Conservation (phyloP, 1,284 basidiomycete species). For the Polyporus tsugae region DNA sequence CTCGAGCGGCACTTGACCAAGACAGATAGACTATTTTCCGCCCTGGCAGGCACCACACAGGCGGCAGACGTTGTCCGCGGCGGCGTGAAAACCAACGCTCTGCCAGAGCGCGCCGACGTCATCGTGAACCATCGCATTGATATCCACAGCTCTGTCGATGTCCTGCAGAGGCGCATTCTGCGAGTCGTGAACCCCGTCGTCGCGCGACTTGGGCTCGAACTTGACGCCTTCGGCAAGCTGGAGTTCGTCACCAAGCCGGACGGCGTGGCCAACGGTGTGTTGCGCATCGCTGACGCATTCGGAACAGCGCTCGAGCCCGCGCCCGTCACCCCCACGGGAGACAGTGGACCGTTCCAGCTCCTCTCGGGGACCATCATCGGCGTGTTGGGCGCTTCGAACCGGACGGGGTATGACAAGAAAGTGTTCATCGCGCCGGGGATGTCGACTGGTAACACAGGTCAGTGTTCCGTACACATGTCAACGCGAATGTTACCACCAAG, state of each 20-base stretch:
- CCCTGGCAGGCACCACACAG: constrained; percentile 70
- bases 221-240: constrained; percentile 55
- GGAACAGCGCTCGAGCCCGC: constrained; percentile 59
- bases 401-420: constrained; percentile 41
- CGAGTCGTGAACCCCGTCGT: constrained; percentile 52
- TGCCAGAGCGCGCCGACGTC: constrained; percentile 61
- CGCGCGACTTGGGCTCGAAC: constrained; percentile 56
- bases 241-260: constrained; percentile 25
- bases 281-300: constrained; percentile 51
- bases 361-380: constrained; percentile 58
- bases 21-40: constrained; percentile 40
- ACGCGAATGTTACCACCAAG: neutral
- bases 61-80: constrained; percentile 74
- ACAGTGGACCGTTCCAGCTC: constrained; percentile 55
- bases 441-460: constrained; percentile 35
- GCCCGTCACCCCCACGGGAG: constrained; percentile 57
- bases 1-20: constrained; percentile 49
- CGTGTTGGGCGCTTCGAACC: constrained; percentile 46
- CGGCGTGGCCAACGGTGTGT: constrained; percentile 32
- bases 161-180: constrained; percentile 51
- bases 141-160: constrained; percentile 54
- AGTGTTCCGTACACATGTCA: neutral
- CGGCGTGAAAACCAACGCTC: constrained; percentile 68
- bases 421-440: constrained; percentile 38
- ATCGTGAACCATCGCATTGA: constrained; percentile 63